Base-by-base conservation (phyloP, 495 filamentous ascomycete genomes). In the Echria macrotheca region DNA sequence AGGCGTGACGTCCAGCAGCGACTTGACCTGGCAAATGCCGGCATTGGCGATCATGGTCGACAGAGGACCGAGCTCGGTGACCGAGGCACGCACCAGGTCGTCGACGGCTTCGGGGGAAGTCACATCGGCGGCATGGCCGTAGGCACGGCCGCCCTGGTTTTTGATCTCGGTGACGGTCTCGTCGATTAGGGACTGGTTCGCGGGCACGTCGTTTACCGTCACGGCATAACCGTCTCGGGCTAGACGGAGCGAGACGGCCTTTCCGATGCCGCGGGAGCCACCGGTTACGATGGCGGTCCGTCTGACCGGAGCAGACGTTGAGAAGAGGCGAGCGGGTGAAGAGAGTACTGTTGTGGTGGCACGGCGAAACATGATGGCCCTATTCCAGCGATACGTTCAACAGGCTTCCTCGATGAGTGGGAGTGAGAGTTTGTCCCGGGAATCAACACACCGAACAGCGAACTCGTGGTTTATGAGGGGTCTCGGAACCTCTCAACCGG, bases 31-130 rank as follows among this genome's bases (percentile, higher is more conserved):
- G 11, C 69, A 69, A 25, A 80, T 79, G 11, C 78, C 78, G 0
- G 78, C 78, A 51, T 82, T 81, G 18, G 78, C 78, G 33, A 82
- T 56, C 76, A 80, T 80, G 10, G 73, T 73, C 28, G 69, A 71
- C 22, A 83, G 55, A 0, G 73, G 70, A 5, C 79, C 80, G 48
- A 83, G 67, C 4, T 46, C 37, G 54, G 73, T 62, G 5, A 82
- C 80, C 38, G 75, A 63, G 2, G 58, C 23, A 3, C 12, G 12
- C 12, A 39, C 17, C 12, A 39, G 36, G 4, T 3, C 4, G 4
- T n/a, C 36, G 29, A 14, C 29, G 29, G 29, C 29, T n/a, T 3
- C n/a, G 14, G 68, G 60, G 10, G 67, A 72, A 23, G 75, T 69
- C 11, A 82, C 75, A 50, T 81, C 78, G 4, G 73, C 78, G 21